Base-by-base conservation (phyloP, 2,329 filamentous ascomycete genomes). In the Xenosphaeropsis pyriputrescens region DNA sequence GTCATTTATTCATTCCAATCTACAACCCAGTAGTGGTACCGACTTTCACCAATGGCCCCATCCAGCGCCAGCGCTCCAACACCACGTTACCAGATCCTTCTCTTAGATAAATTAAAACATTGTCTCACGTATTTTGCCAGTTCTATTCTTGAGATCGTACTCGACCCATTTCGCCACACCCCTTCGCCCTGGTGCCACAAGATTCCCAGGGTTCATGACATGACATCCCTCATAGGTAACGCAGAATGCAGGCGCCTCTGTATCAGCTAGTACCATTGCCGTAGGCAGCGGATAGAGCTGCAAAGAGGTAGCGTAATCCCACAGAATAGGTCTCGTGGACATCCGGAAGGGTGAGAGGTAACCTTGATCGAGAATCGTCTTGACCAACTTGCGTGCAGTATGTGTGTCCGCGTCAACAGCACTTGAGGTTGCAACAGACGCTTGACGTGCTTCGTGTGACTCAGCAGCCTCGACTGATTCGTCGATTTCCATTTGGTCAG, bases 181-280 rank as follows among this genome's bases (percentile, higher is more conserved):
- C 45, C 75, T 72, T 38, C 77, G 68, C 1, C 78, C 79, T 0
- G 72, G 64, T 0, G 84, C 76, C 17, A 93, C 68, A 36, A 98
- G 58, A 35, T 71, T 68, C 5, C 86, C 85, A 0, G 91, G 88
- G 55, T 98, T 98, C 72, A 98, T 79, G 26, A 95, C 88, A 61
- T 91, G 84, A 53, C 91, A 96, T 0, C 88, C 89, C 58, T 94
- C 89, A 53, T 96, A 96, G 12, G 84, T 93, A 45, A 95, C 65
- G 38, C 80, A 81, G 52, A 94, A 98, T 0, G 85, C 70, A 12
- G 83, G 78, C 8, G 80, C 78, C 32, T 88, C 84, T 0, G 80
- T 67, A 59, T 98, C 91, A 2, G 85, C 79, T 4, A 98, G 61
- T 13, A 93, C 73, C 51, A 96, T 64, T 1, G 83, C 76, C 15